Evolutionary conservation across 2,329 filamentous ascomycete genomes (phyloP), one percentile per base, ranked within the genome.

Genomic region (Trichoderma atrobrunneum): DNA sequence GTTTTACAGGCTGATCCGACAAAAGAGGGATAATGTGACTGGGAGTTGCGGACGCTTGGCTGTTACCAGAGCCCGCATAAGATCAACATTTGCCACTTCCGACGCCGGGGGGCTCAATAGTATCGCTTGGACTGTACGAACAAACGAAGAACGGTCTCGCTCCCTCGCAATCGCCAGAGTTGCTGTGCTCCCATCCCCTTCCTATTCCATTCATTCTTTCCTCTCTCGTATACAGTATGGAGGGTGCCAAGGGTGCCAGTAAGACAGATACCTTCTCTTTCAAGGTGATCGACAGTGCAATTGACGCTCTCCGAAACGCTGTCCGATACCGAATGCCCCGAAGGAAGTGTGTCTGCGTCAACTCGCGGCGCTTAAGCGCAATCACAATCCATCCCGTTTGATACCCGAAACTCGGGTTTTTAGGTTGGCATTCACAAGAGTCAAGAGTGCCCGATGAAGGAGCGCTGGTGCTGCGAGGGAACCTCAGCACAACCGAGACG

Each of bases 51-150:
- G 48, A 57, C 30, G 66, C 39, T 48, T 60, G 14, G 56, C 28
- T n/a, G 34, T 68, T 32, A 24, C 57, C 28, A 43, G n/a, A 61
- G 66, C 54, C 57, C 39, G 57, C 66, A 51, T 59, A 16, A 34
- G 57, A 62, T 60, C 57, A 70, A 62, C 10, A 36, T 70, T 69
- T 62, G 66, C 66, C 66, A 70, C 66, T 51, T 70, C 66, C 66
- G 66, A 70, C 54, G 66, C 66, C 66, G 66, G 66, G 66, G 56
- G 28, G n/a, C 39, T 24, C 56, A 62, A 62, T 36, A 16, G 36
- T 24, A 39, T 70, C 57, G 66, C 66, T 39, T 70, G 30, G 56
- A 62, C 57, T 36, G 39, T 30, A 51, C 11, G 66, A 14, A 51
- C 24, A 43, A 43, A n/a, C 39, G 39, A 43, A 34, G 34, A 14